These are phyloP conservation scores for Odontarrhena argentea DNA, from an alignment of 345 rosid species.

Conservation along the genomic window DNA sequence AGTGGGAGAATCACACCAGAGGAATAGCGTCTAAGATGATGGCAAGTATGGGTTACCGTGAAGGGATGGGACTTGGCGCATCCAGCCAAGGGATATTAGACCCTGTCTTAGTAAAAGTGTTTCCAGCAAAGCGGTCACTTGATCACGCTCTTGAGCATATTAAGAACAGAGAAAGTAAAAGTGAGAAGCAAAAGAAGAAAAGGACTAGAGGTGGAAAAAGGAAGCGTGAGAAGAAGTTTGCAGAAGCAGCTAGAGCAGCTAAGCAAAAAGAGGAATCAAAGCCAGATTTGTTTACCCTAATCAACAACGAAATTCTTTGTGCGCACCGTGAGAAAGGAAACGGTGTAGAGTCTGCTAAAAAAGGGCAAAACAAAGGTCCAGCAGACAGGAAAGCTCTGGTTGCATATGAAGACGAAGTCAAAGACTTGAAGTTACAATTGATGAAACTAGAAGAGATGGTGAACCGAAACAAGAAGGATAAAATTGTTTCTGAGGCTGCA, in stretches of 20 bases:
- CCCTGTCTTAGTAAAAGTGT: conserved; percentile 81
- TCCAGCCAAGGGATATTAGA: conserved; percentile 86
- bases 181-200: conserved; percentile 49
- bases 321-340: conserved; percentile 45
- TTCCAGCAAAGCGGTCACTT: conserved; percentile 78
- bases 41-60: conserved; percentile 94
- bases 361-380: conserved; percentile 50
- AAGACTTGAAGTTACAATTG: conserved; percentile 57
- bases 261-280: conserved; percentile 58
- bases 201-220: conserved; percentile 93
- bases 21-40: conserved; percentile 97
- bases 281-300: conserved; percentile 80
- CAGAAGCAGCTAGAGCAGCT: conserved; percentile 68
- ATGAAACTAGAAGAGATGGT: conserved; percentile 84
- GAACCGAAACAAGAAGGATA: conserved; percentile 74
- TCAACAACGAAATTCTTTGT: conserved; percentile 61
- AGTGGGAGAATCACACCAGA: conserved; percentile 96
- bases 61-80: conserved; percentile 91
- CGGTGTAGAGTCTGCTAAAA: conserved; percentile 41
- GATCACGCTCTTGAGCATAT: conserved; percentile 69
- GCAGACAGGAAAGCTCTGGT: conserved; percentile 67
- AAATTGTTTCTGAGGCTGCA: conserved; percentile 75
- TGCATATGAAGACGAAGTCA: conserved; percentile 75
- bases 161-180: conserved; percentile 45
- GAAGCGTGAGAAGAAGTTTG: conserved; percentile 81